phyloP scores from a whole-genome alignment of 257 asterid species.

The Solanum virginianum region DNA sequence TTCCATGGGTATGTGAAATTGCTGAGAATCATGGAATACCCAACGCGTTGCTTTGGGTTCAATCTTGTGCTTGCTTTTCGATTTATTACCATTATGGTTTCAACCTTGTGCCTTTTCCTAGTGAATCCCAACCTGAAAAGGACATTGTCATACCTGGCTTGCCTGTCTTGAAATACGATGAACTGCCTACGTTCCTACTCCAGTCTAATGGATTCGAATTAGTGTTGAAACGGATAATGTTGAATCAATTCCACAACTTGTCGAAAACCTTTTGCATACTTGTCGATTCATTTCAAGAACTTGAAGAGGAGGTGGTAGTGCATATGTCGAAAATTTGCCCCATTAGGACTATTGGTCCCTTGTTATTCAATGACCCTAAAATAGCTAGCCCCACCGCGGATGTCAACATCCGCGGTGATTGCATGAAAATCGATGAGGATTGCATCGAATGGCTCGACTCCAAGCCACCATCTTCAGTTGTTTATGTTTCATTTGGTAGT shows the following conservation, averaged over 20 bases:
- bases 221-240: neutral
- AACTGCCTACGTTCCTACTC: conserved; percentile 2
- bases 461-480: neutral
- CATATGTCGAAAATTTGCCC: neutral
- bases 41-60: neutral
- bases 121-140: neutral
- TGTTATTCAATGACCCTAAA: neutral
- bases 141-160: neutral
- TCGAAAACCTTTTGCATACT: conserved; percentile 1
- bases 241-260: neutral
- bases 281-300: neutral
- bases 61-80: neutral
- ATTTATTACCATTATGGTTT: neutral
- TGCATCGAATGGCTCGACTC: conserved; percentile 2
- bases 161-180: neutral
- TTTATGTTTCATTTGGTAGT: conserved; percentile 13
- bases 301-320: neutral
- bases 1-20: neutral
- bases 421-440: neutral
- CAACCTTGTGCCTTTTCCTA: neutral
- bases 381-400: neutral
- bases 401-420: neutral
- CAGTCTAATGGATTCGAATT: neutral
- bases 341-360: neutral
- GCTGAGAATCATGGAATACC: neutral